phyloP scores from a whole-genome alignment of 768 basidiomycete genomes.

The Suillus lakei region DNA sequence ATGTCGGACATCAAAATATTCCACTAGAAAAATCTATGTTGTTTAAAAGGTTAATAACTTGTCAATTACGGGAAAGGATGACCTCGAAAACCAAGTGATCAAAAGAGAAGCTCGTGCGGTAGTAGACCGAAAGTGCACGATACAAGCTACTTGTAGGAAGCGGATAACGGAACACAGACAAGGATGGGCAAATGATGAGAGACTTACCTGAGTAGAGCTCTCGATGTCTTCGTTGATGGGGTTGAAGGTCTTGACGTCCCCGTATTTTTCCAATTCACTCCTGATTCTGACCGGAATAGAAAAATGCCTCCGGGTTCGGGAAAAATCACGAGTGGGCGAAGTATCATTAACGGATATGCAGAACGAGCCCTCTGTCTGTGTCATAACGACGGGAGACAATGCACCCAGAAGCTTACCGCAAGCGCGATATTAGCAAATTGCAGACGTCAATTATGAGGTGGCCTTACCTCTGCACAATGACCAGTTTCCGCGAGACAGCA shows the following conservation, averaged over 20 bases:
- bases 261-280: slow-evolving; percentile 33
- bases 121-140: slow-evolving; percentile 12
- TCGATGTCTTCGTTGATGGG: slow-evolving; percentile 30
- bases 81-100: background rate
- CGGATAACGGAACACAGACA: background rate
- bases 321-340: slow-evolving; percentile 23
- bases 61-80: background rate
- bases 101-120: slow-evolving; percentile 9
- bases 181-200: slow-evolving; percentile 2
- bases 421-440: slow-evolving; percentile 15
- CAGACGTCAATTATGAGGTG: slow-evolving; percentile 9
- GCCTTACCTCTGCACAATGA: slow-evolving; percentile 49
- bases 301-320: slow-evolving; percentile 18
- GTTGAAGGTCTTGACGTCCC: slow-evolving; percentile 35
- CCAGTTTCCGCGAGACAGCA: slow-evolving; percentile 52
- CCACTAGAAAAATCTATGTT: slow-evolving; percentile 54
- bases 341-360: slow-evolving; percentile 46
- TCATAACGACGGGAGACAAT: slow-evolving; percentile 49
- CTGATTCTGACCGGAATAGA: slow-evolving; percentile 35
- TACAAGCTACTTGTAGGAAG: background rate
- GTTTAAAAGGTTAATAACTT: background rate
- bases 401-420: slow-evolving; percentile 55
- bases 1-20: slow-evolving; percentile 70
- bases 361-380: slow-evolving; percentile 57
- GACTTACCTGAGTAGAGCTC: slow-evolving; percentile 33